phyloP scores from a whole-genome alignment of 352 stramenopile genomes.

The Pythium folliculosum region DNA sequence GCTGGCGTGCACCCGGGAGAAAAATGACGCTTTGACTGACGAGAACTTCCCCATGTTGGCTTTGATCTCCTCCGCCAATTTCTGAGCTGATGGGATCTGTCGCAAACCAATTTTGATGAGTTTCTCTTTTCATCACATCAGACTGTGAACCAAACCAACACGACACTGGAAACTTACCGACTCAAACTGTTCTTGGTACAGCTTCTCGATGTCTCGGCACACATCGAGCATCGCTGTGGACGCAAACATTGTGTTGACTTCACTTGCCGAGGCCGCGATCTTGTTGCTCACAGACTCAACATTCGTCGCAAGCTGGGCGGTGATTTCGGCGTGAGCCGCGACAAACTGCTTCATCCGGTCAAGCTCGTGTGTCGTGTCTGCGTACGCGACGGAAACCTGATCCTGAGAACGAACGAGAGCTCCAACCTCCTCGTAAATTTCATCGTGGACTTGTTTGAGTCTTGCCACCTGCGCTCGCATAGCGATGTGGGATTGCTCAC shows the following conservation, averaged over 20 bases:
- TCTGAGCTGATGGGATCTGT: slow-evolving; percentile 69
- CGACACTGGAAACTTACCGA: slow-evolving; percentile 40
- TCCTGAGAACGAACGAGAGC: slow-evolving; percentile 49
- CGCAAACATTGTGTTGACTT: slow-evolving; percentile 74
- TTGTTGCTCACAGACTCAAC: slow-evolving; percentile 64
- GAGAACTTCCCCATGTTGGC: slow-evolving; percentile 56
- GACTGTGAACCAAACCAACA: background rate
- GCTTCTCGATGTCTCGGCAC: slow-evolving; percentile 78
- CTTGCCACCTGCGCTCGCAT: slow-evolving; percentile 62
- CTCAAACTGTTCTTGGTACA: slow-evolving; percentile 77
- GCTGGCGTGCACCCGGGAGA: slow-evolving; percentile 54
- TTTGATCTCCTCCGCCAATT: slow-evolving; percentile 64
- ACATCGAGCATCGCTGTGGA: slow-evolving; percentile 78
- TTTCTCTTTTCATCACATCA: background rate
- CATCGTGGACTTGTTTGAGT: slow-evolving; percentile 67
- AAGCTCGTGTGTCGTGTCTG: slow-evolving; percentile 47
- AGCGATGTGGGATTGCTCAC: slow-evolving; percentile 73
- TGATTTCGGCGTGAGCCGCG: slow-evolving; percentile 55
- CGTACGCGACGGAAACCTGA: slow-evolving; percentile 43
- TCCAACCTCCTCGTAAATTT: slow-evolving; percentile 65
- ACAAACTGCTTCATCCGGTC: slow-evolving; percentile 54
- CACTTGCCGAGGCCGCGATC: slow-evolving; percentile 59
- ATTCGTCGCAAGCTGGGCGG: slow-evolving; percentile 61
- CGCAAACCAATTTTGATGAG: background rate
- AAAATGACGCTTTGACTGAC: slow-evolving; percentile 53